Evolutionary conservation across 345 rosid species (phyloP), one percentile per base, ranked within the genome.

Genomic region (Stellera chamaejasme): DNA sequence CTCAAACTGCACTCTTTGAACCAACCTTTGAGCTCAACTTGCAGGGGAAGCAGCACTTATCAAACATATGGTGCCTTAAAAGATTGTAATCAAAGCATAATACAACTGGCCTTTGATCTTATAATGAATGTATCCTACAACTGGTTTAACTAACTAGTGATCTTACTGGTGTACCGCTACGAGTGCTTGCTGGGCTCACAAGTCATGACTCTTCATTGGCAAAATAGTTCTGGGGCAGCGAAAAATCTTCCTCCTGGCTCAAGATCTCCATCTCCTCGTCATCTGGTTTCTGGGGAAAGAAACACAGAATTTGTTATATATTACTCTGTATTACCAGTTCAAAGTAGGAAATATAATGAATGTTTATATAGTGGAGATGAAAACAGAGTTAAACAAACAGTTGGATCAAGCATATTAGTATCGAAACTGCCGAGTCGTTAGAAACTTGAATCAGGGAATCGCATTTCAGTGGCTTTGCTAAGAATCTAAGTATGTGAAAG

Each of bases 231-330:
- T 73, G 84, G 0, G 99, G 99, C 83, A 93, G 70, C 69, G 71
- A 55, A 68, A 93, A 93, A 50, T 93, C 99, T 76, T 93, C 94
- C 77, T 89, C 96, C 0, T 84, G 96, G 50, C 75, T 77, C 59
- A 89, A 79, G 55, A 89, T 77, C 66, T 84, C 99, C 42, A 63
- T 58, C 53, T 93, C 99, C 50, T 89, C 97, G 27, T 87, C 94
- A 16, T 93, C 99, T 43, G 97, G 80, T 72, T 93, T 93, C 99
- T 93, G 82, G 51, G 56, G 60, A 5, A 8, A 32, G 23, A 32
- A 32, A 32, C 39, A 32, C 7, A 3, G 39, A 32, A 32, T 32
- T 32, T 32, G 9, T 32, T 32, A 32, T 8, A 32, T 5, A 10
- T 16, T 27, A 52, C 43, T 19, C 8, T 11, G 50, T 39, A 7